Conservation (phyloP, 2,329 filamentous ascomycete species). For the Colletotrichum endophyticum region DNA sequence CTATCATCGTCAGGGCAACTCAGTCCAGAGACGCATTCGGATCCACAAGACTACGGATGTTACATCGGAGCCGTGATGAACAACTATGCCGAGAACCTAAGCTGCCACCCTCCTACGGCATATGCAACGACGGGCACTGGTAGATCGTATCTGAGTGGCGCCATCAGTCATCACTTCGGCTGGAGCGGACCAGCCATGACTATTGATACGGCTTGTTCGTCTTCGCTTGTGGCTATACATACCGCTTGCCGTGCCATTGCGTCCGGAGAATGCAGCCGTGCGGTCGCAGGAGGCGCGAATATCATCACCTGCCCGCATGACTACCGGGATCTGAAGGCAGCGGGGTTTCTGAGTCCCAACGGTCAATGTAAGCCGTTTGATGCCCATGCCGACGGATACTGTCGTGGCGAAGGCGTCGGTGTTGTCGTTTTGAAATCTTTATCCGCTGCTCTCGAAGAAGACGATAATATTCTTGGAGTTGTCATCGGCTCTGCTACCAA, state of each 20-base stretch:
- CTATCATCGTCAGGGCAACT: conserved; percentile 33
- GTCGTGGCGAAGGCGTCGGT: conserved; percentile 51
- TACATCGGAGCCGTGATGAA: conserved; percentile 33
- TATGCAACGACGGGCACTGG: conserved; percentile 32
- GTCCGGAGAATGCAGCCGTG: conserved; percentile 34
- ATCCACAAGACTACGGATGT: conserved; percentile 29
- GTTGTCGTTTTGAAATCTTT: conserved; percentile 52
- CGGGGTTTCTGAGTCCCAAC: conserved; percentile 31
- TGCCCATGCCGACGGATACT: conserved; percentile 49
- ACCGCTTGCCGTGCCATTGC: conserved; percentile 34
- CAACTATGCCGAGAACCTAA: conserved; percentile 48
- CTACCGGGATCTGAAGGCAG: conserved; percentile 27
- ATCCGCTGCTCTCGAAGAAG: conserved; percentile 48
- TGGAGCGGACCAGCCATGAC: conserved; percentile 37
- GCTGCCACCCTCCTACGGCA: not conserved
- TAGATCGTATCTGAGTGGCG: conserved; percentile 34
- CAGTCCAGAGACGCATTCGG: conserved; percentile 26
- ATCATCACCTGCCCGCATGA: conserved; percentile 29
- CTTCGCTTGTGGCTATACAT: conserved; percentile 38
- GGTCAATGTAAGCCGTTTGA: conserved; percentile 40
- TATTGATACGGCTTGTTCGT: conserved; percentile 43
- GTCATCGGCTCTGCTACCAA: conserved; percentile 42
- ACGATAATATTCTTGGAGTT: conserved; percentile 47
- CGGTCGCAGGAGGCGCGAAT: conserved; percentile 44
- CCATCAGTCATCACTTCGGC: conserved; percentile 37